Percentiles rank a stretch among this genome's conserved stretches.
Conservation (phyloP, 371 early-diverging fungal genomes). For the Mucor saturninus region DNA sequence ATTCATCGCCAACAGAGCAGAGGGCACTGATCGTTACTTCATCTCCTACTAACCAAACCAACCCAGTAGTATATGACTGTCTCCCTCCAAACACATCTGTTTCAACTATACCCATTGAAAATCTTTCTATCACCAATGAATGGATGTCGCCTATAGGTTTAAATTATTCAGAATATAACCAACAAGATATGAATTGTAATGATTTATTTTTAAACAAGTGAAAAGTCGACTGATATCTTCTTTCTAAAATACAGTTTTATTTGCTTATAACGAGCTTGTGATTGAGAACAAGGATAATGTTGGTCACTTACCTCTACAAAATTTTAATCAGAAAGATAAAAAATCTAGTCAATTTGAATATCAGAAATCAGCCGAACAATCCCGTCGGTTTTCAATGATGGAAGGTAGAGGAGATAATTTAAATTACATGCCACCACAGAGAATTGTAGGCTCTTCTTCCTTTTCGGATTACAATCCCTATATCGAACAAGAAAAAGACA, state of each 20-base stretch:
- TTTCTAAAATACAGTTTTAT: not conserved
- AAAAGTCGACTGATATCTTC: not conserved
- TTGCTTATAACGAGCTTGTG: not conserved
- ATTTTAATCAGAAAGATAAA: not conserved
- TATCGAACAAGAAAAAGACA: not conserved
- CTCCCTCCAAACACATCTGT: constrained; percentile 1
- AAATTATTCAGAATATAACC: constrained; percentile 3
- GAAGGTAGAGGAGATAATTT: not conserved
- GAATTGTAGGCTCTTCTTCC: not conserved
- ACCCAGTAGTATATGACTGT: constrained; percentile 2
- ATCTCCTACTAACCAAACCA: constrained; percentile 1
- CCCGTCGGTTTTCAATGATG: constrained; percentile 18
- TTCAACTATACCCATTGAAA: constrained; percentile 16
- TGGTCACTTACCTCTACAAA: not conserved
- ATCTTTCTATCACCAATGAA: constrained; percentile 10
- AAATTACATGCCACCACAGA: not conserved
- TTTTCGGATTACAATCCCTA: not conserved
- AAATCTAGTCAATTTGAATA: not conserved
- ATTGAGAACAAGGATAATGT: not conserved
- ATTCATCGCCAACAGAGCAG: not conserved
- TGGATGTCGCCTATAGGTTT: constrained; percentile 10
- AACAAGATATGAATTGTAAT: constrained; percentile 16
- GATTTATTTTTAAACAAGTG: not conserved
- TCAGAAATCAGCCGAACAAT: constrained; percentile 16
- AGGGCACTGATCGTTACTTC: not conserved